Base-by-base conservation (phyloP, 2,329 filamentous ascomycete genomes). In the Phyllosticta paracitricarpa region DNA sequence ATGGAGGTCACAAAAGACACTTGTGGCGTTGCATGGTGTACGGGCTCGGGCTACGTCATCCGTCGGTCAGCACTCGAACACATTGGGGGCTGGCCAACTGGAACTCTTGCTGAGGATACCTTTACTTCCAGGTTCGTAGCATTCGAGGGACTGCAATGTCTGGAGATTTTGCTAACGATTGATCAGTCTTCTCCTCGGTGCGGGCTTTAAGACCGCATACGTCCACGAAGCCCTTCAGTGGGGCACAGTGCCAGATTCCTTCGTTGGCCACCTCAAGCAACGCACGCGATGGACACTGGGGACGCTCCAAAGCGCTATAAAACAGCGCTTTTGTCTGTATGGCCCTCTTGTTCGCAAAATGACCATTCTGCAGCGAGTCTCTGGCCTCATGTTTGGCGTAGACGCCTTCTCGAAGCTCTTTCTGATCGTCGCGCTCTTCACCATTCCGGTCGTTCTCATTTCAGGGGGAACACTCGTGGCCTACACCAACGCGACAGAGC, bases 211-310 rank as follows among this genome's bases (percentile, higher is more conserved):
- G 17, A 72, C 66, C 14, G 62, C 56, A 0, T 86, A 81, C 65
- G 72, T 84, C 30, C 81, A 83, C 64, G 84, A 86, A 66, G 77
- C 79, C 4, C 74, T 86, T 2, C 84, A 86, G 68, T 86, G 78
- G 53, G 84, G 84, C 48, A 81, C 79, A 1, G 81, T 85, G 1
- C 80, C 83, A 4, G 82, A 83, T 57, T 81, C 84, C 54, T 82
- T 77, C 51, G 76, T 76, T 22, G 77, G 78, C 19, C 81, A 84
- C 66, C 67, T 84, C 7, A 83, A 83, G 72, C 82, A 84, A 73
- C 77, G 81, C 22, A 82, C 79, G 0, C 76, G 81, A 52, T 84
- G 81, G 82, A 60, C 64, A 61, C 58, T 82, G 64, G 75, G 79
- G 64, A 84, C 82, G 0, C 77, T 85, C 14, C 82, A 85, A 66